Percentiles rank a stretch among this genome's conserved stretches.
phyloP scores from a whole-genome alignment of 257 asterid species.

The Solanum chilense region DNA sequence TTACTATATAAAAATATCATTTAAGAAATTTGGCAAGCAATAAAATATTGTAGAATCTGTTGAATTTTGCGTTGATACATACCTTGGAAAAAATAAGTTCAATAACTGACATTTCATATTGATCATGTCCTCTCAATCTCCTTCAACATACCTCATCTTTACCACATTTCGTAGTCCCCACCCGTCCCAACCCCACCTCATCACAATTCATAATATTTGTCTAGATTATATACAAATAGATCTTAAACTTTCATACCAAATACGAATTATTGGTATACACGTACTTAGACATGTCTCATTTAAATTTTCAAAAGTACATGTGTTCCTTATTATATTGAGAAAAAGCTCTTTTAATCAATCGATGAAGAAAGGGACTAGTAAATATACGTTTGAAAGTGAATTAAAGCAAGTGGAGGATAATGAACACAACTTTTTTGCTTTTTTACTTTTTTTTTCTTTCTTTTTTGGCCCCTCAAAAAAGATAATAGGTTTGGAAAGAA shows the following conservation, averaged over 20 bases:
- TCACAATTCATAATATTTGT: too few relatives aligned
- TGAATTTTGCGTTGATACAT: background rate
- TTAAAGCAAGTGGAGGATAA: background rate
- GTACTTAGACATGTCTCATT: background rate
- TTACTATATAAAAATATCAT: background rate
- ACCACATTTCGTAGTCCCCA: background rate
- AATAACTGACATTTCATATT: too few relatives aligned
- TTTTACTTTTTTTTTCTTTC: background rate
- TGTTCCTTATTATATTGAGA: background rate
- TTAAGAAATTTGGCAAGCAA: background rate
- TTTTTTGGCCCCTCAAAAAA: background rate
- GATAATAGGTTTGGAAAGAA: background rate
- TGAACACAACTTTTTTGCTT: background rate
- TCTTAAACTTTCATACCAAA: accelerated
- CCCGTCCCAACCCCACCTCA: background rate
- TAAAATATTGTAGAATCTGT: background rate
- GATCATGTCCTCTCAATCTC: background rate
- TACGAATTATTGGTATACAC: background rate
- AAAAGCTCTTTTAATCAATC: background rate
- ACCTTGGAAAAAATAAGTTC: background rate
- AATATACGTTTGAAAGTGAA: background rate
- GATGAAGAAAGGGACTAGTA: background rate
- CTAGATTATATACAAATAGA: background rate
- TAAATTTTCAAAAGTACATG: background rate
- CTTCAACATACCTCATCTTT: background rate